These are phyloP conservation scores for Lepiota venenata DNA, from an alignment of 768 basidiomycete genomes.

Conservation along the genomic window DNA sequence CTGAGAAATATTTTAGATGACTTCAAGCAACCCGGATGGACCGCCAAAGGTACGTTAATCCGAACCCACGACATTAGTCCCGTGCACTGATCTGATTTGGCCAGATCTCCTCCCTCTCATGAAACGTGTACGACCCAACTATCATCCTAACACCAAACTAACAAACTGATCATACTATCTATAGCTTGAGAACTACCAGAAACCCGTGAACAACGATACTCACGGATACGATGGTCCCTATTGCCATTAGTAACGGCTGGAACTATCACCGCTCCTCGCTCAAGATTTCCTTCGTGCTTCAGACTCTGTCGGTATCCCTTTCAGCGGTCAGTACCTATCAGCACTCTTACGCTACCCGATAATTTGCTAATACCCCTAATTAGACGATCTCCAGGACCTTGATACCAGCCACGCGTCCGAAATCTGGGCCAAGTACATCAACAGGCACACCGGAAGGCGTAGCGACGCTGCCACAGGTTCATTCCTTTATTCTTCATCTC, in stretches of 20 bases:
- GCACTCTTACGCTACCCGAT: neutral
- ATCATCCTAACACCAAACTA: neutral
- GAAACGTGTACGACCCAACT: slow-evolving; percentile 45
- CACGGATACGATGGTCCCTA: slow-evolving; percentile 75
- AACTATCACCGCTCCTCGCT: slow-evolving; percentile 55
- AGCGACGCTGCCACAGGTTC: slow-evolving; percentile 68
- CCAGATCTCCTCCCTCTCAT: slow-evolving; percentile 66
- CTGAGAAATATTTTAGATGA: slow-evolving; percentile 45
- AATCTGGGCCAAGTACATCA: slow-evolving; percentile 79
- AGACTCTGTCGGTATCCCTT: slow-evolving; percentile 59
- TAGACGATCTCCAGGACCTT: slow-evolving; percentile 72
- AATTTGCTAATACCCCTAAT: neutral
- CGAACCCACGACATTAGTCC: neutral
- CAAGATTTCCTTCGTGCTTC: slow-evolving; percentile 68
- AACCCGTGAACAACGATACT: slow-evolving; percentile 61
- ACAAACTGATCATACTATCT: neutral
- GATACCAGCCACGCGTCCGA: slow-evolving; percentile 59
- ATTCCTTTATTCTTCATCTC: neutral
- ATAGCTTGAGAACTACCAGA: slow-evolving; percentile 74
- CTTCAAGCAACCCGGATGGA: slow-evolving; percentile 72
- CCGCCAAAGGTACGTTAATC: slow-evolving; percentile 44
- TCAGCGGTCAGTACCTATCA: slow-evolving; percentile 45
- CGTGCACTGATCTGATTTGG: neutral
- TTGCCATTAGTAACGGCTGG: slow-evolving; percentile 72
- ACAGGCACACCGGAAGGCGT: slow-evolving; percentile 67